phyloP scores from a whole-genome alignment of 2,329 filamentous ascomycete genomes.

The Alternaria triticimaculans region DNA sequence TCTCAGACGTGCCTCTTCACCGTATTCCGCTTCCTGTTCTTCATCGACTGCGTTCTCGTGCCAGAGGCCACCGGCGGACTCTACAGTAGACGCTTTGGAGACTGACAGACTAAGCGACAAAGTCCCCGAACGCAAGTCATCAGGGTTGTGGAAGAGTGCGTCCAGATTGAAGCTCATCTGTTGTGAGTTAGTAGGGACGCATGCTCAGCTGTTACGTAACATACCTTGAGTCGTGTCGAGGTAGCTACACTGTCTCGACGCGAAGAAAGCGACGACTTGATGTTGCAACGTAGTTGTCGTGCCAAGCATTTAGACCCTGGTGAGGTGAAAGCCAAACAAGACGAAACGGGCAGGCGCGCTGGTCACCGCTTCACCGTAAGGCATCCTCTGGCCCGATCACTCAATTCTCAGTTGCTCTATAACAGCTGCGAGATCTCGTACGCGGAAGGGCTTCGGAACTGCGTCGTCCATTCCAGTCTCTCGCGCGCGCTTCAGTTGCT shows the following conservation, averaged over 20 bases:
- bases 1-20: background rate
- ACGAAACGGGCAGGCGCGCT: background rate
- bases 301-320: background rate
- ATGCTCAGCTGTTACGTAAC: too few relatives aligned
- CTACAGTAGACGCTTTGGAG: background rate
- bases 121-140: background rate
- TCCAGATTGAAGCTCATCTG: constrained; percentile 17
- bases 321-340: background rate
- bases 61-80: background rate
- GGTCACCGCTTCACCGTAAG: background rate
- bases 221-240: background rate
- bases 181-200: background rate
- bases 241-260: background rate
- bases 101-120: background rate
- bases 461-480: constrained; percentile 8
- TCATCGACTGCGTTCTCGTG: background rate
- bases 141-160: constrained; percentile 6
- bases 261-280: background rate
- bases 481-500: constrained; percentile 26
- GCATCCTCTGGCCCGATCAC: background rate
- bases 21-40: background rate
- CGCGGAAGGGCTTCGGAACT: constrained; percentile 4
- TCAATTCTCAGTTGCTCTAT: background rate
- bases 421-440: background rate
- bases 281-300: background rate